Evolutionary conservation across 148 eudicot genomes (phyloP).

Genomic region (Rhododendron kiyosumense): DNA sequence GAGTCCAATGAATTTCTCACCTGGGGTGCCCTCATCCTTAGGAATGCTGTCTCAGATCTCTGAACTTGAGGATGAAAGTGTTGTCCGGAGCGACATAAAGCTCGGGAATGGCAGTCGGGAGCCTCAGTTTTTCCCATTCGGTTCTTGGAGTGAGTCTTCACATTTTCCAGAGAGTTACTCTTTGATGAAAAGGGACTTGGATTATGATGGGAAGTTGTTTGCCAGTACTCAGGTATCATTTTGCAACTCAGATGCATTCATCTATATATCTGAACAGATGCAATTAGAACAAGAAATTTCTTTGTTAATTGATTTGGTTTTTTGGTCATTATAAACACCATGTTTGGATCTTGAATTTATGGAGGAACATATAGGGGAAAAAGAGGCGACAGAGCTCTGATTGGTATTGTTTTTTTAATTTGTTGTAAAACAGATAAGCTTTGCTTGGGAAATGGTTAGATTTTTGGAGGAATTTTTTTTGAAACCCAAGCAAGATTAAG

Average conservation of each 20-base stretch:
- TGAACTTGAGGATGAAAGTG: slow-evolving; percentile 40
- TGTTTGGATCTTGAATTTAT: neutral
- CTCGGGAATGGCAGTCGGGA: slow-evolving; percentile 30
- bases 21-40: slow-evolving; percentile 27
- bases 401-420: no score
- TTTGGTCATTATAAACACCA: neutral
- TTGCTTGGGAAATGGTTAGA: neutral
- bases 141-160: slow-evolving; percentile 47
- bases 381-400: neutral
- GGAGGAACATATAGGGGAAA: neutral
- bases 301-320: neutral
- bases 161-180: slow-evolving; percentile 23
- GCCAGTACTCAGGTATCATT: slow-evolving; percentile 34
- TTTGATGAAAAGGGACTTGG: slow-evolving; percentile 30
- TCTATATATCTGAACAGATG: neutral
- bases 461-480: no score
- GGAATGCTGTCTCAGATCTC: slow-evolving; percentile 55
- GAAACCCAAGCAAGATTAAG: no score
- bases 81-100: slow-evolving; percentile 24
- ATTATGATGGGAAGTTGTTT: slow-evolving; percentile 20
- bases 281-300: neutral
- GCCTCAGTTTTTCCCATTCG: slow-evolving; percentile 30
- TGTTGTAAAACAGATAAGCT: no score
- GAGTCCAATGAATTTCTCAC: slow-evolving; percentile 23
- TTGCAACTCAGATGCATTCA: neutral